Percentiles rank a stretch among this genome's conserved stretches.
These are phyloP conservation scores for Boechera divaricarpa DNA, from an alignment of 345 rosid species.

Conservation along the genomic window DNA sequence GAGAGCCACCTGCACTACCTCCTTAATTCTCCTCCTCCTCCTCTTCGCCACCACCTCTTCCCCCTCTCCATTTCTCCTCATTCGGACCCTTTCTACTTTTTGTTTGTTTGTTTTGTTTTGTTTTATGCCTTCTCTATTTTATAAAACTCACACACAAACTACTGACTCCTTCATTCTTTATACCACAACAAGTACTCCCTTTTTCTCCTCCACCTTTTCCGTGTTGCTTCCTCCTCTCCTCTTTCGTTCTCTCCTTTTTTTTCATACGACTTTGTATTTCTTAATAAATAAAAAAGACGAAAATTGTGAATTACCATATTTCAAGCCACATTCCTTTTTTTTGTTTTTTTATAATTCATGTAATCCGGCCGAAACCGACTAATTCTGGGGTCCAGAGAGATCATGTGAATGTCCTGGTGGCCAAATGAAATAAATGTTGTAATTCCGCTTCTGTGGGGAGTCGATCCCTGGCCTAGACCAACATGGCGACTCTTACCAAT, in stretches of 20 bases:
- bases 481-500: no score
- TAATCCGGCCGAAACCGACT: no score
- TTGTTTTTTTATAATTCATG: no score
- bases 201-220: constrained; percentile 34
- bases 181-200: constrained; percentile 21
- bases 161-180: constrained; percentile 27
- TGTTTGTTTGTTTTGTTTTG: neutral
- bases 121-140: neutral
- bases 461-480: no score
- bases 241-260: constrained; percentile 1
- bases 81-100: constrained; percentile 7
- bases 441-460: no score
- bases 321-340: neutral
- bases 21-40: constrained; percentile 45
- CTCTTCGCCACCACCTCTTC: constrained; percentile 29
- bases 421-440: no score
- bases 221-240: constrained; percentile 36
- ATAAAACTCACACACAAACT: constrained; percentile 29
- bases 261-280: constrained; percentile 1
- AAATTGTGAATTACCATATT: constrained; percentile 28
- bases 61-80: constrained; percentile 40
- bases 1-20: constrained; percentile 51
- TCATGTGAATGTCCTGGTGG: no score
- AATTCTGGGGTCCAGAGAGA: no score
- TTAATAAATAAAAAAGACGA: neutral